A percentile compares a stretch with the other conserved stretches of the same genome.
Evolutionary conservation across 2,329 filamentous ascomycete genomes (phyloP).

Genomic region (Fusarium dimerum): DNA sequence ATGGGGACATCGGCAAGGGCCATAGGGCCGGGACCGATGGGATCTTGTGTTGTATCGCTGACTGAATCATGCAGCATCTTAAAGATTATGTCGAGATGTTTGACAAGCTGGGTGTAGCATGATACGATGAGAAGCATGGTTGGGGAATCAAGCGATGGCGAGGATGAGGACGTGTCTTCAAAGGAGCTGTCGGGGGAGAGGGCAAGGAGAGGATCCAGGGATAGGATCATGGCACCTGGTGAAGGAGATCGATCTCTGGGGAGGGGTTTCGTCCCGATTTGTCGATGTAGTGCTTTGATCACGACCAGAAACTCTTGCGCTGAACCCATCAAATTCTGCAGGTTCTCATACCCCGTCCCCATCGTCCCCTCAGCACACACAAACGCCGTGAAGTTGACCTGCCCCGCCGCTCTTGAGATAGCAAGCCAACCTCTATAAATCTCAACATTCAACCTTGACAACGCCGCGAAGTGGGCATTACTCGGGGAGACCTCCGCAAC

Average conservation of each 20-base stretch:
- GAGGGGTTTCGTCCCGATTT: conserved; percentile 15
- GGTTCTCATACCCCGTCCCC: conserved; percentile 21
- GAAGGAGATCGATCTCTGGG: conserved; percentile 3
- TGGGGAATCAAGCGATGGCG: conserved; percentile 21
- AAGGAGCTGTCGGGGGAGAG: not conserved
- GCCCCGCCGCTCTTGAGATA: conserved; percentile 3
- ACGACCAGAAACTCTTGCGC: conserved; percentile 30
- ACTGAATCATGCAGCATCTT: conserved; percentile 20
- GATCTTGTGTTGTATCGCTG: conserved; percentile 8
- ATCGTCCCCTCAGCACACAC: conserved; percentile 10
- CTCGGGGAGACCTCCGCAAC: conserved; percentile 6
- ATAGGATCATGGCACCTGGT: conserved; percentile 9
- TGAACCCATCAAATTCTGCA: conserved; percentile 20
- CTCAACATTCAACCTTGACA: conserved; percentile 26
- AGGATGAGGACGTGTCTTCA: not conserved
- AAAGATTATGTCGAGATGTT: conserved; percentile 27
- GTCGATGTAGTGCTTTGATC: conserved; percentile 27
- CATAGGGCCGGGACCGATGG: conserved; percentile 21
- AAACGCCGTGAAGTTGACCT: conserved; percentile 12
- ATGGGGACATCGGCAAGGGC: conserved; percentile 27
- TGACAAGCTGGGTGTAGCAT: conserved; percentile 30
- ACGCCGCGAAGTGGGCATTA: conserved; percentile 16
- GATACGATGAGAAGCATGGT: conserved; percentile 33
- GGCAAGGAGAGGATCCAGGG: conserved; percentile 2
- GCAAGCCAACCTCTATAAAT: conserved; percentile 19